These are phyloP conservation scores for Kluyveromyces wickerhamii DNA, from an alignment of 805 yeast species.

Conservation along the genomic window DNA sequence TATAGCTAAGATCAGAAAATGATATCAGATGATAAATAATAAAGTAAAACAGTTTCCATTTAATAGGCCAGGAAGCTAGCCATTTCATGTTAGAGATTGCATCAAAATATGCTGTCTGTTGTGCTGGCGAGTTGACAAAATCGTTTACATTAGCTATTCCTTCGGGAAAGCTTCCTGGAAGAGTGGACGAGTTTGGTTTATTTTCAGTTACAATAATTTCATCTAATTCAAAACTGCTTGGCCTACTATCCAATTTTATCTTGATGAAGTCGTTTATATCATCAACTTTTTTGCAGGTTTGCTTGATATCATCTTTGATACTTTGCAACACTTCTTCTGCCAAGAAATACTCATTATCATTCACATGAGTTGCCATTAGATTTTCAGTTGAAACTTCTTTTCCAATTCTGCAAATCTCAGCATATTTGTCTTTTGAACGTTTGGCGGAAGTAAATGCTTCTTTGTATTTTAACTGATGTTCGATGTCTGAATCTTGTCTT, in stretches of 20 bases:
- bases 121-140: not conserved
- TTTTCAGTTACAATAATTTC: not conserved
- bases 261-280: not conserved
- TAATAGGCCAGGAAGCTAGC: slow-evolving; percentile 1
- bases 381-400: too few species aligned
- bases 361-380: too few species aligned
- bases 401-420: too few species aligned
- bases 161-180: slow-evolving; percentile 1
- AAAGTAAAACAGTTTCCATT: slow-evolving; percentile 4
- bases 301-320: slow-evolving; percentile 1
- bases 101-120: not conserved
- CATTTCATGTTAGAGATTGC: slow-evolving; percentile 2
- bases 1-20: slow-evolving; percentile 2
- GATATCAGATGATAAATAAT: not conserved
- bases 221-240: not conserved
- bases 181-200: too few species aligned
- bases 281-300: not conserved
- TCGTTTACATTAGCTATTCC: not conserved
- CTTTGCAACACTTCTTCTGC: slow-evolving; percentile 2
- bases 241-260: not conserved
- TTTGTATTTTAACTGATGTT: too few species aligned
- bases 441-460: too few species aligned
- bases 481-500: too few species aligned
- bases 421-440: too few species aligned
- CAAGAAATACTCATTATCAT: not conserved